Evolutionary conservation across 2,329 filamentous ascomycete genomes (phyloP).

Genomic region (Stemphylium vesicarium): DNA sequence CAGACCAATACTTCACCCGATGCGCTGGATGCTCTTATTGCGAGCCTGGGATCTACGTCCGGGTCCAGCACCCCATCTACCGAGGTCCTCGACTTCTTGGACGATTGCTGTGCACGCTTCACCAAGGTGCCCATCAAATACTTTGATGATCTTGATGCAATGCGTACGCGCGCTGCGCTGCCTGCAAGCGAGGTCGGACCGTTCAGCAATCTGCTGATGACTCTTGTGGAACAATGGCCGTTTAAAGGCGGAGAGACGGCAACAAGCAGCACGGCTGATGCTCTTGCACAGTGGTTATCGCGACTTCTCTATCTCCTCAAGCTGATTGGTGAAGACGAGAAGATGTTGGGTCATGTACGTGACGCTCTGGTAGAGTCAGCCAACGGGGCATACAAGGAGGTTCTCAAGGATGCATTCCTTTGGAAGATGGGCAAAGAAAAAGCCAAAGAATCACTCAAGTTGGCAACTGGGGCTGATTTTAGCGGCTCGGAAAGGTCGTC

Average conservation of each 20-base stretch:
- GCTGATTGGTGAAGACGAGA: constrained; percentile 45
- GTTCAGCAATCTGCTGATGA: constrained; percentile 70
- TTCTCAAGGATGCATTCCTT: constrained; percentile 43
- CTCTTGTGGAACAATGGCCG: constrained; percentile 78
- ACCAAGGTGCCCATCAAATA: constrained; percentile 82
- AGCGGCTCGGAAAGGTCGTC: constrained; percentile 45
- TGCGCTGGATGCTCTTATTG: constrained; percentile 56
- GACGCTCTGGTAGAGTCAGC: constrained; percentile 39
- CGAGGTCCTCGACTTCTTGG: constrained; percentile 72
- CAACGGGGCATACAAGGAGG: constrained; percentile 35
- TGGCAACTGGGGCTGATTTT: constrained; percentile 44
- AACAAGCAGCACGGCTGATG: constrained; percentile 33
- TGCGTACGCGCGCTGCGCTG: constrained; percentile 34
- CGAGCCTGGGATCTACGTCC: constrained; percentile 53
- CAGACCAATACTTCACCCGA: constrained; percentile 52
- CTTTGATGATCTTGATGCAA: constrained; percentile 70
- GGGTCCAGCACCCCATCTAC: constrained; percentile 28
- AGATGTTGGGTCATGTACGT: constrained; percentile 32
- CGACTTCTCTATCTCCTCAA: constrained; percentile 45
- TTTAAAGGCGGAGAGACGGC: constrained; percentile 56
- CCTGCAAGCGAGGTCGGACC: constrained; percentile 30
- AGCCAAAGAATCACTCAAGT: constrained; percentile 43
- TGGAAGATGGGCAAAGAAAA: constrained; percentile 49
- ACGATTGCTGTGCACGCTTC: constrained; percentile 81
- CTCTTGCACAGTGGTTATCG: constrained; percentile 45